Conservation (phyloP, 768 basidiomycete species). For the Mycena maculata region DNA sequence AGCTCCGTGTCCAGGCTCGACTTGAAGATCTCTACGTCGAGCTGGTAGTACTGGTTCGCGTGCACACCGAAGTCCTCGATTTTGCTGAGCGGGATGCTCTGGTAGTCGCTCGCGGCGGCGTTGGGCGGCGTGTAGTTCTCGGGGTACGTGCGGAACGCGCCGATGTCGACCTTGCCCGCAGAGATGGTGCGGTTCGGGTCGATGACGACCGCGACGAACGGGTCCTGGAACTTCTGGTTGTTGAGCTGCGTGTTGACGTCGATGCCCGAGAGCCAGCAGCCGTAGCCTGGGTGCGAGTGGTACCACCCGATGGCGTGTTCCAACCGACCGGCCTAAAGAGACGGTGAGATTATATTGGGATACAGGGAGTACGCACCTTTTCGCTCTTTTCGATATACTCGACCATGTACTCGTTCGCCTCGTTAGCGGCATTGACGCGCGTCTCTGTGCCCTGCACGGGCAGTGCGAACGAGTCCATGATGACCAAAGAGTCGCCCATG, state of each 20-base stretch:
- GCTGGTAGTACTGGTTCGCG: slow-evolving; percentile 93
- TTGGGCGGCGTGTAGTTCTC: slow-evolving; percentile 91
- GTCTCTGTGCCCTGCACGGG: slow-evolving; percentile 99
- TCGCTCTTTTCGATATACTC: slow-evolving; percentile 87
- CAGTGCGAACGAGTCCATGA: slow-evolving; percentile 97
- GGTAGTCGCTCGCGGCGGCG: slow-evolving; percentile 83
- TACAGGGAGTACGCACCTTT: slow-evolving; percentile 61
- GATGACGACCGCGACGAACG: slow-evolving; percentile 97
- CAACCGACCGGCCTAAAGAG: slow-evolving; percentile 75
- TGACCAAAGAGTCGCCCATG: slow-evolving; percentile 77
- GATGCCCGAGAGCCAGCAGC: slow-evolving; percentile 99
- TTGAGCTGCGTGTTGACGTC: slow-evolving; percentile 97
- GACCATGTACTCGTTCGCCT: slow-evolving; percentile 99
- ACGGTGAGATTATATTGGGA: slow-evolving; percentile 8
- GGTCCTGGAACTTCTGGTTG: slow-evolving; percentile 95
- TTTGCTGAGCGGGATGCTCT: slow-evolving; percentile 95
- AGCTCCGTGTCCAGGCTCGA: slow-evolving; percentile 88
- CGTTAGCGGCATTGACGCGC: slow-evolving; percentile 94
- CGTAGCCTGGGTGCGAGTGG: slow-evolving; percentile 98
- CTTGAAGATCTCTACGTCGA: slow-evolving; percentile 97
- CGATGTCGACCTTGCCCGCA: slow-evolving; percentile 98
- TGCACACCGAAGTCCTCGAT: slow-evolving; percentile 99
- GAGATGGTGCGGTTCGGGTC: slow-evolving; percentile 99
- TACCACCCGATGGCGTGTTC: slow-evolving; percentile 98
- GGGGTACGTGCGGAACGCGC: slow-evolving; percentile 97